Conservation (phyloP, 2,329 filamentous ascomycete species). For the Ophiostoma himal-ulmi region DNA sequence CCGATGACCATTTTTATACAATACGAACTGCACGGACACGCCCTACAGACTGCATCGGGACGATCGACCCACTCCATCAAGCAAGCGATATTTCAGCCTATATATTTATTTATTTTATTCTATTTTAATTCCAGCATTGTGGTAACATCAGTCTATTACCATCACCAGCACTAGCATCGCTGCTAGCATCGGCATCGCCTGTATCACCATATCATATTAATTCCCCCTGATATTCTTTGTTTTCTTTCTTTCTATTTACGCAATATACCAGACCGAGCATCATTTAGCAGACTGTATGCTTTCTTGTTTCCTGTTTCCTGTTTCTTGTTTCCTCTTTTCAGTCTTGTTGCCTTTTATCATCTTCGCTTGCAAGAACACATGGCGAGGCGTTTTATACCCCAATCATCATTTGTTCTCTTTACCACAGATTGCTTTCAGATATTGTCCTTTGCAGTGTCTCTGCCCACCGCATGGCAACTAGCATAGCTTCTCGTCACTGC, state of each 20-base stretch:
- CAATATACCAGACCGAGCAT: conserved; percentile 2
- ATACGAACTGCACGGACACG: neutral
- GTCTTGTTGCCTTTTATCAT: neutral
- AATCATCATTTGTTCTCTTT: neutral
- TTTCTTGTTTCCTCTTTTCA: neutral
- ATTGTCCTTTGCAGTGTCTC: neutral
- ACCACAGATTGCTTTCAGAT: neutral
- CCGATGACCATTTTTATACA: too few species aligned
- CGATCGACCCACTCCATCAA: neutral
- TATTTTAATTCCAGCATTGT: neutral
- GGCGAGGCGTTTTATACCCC: conserved; percentile 21
- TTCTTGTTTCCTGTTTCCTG: neutral
- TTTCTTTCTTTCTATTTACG: neutral
- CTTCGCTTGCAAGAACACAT: neutral
- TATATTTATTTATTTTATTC: neutral
- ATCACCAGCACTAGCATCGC: neutral
- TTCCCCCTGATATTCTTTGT: neutral
- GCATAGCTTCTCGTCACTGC: neutral
- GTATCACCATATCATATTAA: neutral
- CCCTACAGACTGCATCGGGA: too few species aligned
- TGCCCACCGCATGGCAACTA: neutral
- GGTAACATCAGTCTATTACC: neutral
- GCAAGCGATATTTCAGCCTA: neutral
- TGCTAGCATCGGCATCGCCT: neutral
- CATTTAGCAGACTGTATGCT: neutral